Evolutionary conservation across 2,329 filamentous ascomycete genomes (phyloP), one percentile per base, ranked within the genome.

Genomic region (Diaporthe longicolla): DNA sequence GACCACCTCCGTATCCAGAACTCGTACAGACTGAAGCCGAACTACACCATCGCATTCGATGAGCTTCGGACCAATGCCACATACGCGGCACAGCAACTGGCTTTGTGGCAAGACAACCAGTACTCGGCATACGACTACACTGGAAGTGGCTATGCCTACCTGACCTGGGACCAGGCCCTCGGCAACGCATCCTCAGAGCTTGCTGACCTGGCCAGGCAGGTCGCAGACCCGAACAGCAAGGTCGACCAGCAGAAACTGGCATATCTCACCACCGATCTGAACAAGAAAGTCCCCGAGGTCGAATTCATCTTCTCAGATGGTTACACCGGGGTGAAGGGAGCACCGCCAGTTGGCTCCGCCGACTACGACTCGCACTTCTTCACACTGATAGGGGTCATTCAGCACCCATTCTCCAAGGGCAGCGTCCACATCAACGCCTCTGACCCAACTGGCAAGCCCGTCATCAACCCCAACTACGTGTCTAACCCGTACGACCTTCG

Each of bases 1-100:
- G 87, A 88, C 76, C 87, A 88, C 76, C 75, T 80, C 66, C 81
- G 82, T 48, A 74, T 80, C 6, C 77, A 77, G 66, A 78, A 80
- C 70, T 77, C 77, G 1, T 81, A 79, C 74, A 76, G 73, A 15
- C 70, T 78, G 69, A 77, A 75, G 54, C 65, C 72, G 17, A 74
- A 75, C 54, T 58, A 72, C 50, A 69, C 72, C 3, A 52, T 61
- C 50, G 73, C 76, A 29, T 75, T 76, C 32, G 77, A 78, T 70
- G 55, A 65, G 52, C 50, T 76, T 32, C 71, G 74, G 48, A 72
- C 37, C 66, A 73, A 74, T 63, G 72, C 72, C 45, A 69, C 74
- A 19, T 72, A 68, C 50, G 73, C 71, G 29, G 71, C 75, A 26
- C 75, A 59, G 2, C 70, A 78, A 72, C 13, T 78, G 54, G 54